Evolutionary conservation across 305 asterid species (phyloP), one percentile per base, ranked within the genome.

Genomic region (Striga hermonthica): DNA sequence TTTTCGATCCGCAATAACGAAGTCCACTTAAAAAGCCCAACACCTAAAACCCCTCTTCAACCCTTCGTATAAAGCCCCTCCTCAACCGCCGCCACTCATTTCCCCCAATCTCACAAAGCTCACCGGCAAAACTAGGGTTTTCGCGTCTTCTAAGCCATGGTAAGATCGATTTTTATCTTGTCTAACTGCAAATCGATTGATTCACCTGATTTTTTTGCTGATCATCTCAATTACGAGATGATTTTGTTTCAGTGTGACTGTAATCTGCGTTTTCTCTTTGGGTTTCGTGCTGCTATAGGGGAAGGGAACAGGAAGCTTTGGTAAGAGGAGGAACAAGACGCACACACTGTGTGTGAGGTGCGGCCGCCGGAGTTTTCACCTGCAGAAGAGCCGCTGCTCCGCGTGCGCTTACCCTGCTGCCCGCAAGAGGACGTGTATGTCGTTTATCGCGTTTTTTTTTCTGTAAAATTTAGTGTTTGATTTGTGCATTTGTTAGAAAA

Each of bases 341-440:
- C 97, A 90, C 95, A 88, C 96, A 8, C 88, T 90, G 54, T 90
- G 97, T 43, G 89, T 90, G 71, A 78, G 97, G 71, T 90, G 97
- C 49, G 97, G 97, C 58, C 97, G 97, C 63, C 93, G 97, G 53
- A 88, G 96, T 63, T 90, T 90, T 72, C 97, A 90, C 63, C 90
- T 90, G 45, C 97, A 90, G 93, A 90, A 90, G 86, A 90, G 97
- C 76, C 92, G 97, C n/a, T 90, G 97, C 76, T 67, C 96, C 50
- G 97, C 96, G 12, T 90, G 97, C 68, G 97, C 91, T 41, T 91
- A 88, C 68, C 97, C 97, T 13, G 97, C 97, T 39, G 96, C 97
- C 1, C 93, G 97, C 79, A 82, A 79, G 83, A 88, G 97, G 81
- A 88, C 83, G 35, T 91, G 97, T 91, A 77, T 9, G 80, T 4